These are phyloP conservation scores for Huntiella abstrusa DNA, from an alignment of 2,329 filamentous ascomycete genomes.

Conservation along the genomic window DNA sequence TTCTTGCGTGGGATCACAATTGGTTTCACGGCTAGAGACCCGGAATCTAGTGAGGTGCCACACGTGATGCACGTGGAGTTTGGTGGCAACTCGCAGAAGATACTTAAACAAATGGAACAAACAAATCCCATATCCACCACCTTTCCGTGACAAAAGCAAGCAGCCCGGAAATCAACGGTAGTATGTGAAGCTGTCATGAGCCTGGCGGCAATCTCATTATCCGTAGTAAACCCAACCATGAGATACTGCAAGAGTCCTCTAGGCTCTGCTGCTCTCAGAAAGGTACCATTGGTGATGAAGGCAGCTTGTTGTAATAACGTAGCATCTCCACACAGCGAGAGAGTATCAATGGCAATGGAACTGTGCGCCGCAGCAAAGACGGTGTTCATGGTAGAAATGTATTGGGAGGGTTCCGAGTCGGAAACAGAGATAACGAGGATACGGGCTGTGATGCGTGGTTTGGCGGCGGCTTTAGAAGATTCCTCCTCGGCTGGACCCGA, in stretches of 20 bases:
- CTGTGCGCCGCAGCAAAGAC: conserved; percentile 89
- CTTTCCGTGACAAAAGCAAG: conserved; percentile 86
- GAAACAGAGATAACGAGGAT: conserved; percentile 85
- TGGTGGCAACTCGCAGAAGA: conserved; percentile 53
- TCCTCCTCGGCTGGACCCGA: conserved; percentile 21
- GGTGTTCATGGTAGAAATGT: conserved; percentile 96
- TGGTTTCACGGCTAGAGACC: conserved; percentile 55
- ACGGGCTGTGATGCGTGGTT: conserved; percentile 28
- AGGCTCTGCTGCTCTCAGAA: conserved; percentile 34
- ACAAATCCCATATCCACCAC: conserved; percentile 89
- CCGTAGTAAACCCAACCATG: conserved; percentile 79
- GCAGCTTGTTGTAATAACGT: conserved; percentile 86
- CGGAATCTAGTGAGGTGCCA: conserved; percentile 59
- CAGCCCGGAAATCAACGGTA: conserved; percentile 89
- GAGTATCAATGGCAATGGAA: conserved; percentile 77
- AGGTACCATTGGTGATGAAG: conserved; percentile 41
- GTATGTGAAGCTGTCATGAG: conserved; percentile 66
- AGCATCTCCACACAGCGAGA: conserved; percentile 67
- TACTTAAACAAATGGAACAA: conserved; percentile 89
- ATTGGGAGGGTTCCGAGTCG: conserved; percentile 67
- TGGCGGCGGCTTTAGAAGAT: conserved; percentile 36
- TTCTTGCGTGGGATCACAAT: conserved; percentile 54
- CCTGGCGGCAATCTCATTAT: conserved; percentile 33
- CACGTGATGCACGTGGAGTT: conserved; percentile 64
- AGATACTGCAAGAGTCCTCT: conserved; percentile 74